These are phyloP conservation scores for Sugiyamaella valdiviana DNA, from an alignment of 805 yeast species.

Conservation along the genomic window DNA sequence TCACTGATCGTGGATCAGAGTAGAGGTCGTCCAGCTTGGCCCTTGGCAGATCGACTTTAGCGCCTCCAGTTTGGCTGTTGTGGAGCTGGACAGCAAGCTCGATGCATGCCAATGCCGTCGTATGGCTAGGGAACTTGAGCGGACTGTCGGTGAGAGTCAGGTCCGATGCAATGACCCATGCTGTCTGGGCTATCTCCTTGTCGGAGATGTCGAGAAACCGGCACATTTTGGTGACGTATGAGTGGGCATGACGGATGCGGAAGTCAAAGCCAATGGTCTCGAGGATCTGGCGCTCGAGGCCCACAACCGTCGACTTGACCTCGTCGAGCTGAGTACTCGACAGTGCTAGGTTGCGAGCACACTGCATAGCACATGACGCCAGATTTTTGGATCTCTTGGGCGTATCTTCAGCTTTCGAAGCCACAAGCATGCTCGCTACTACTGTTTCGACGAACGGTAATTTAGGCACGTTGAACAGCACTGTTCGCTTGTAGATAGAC, in stretches of 20 bases:
- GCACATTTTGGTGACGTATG: conserved; percentile 54
- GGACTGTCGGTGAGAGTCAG: conserved; percentile 61
- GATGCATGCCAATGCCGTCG: conserved; percentile 63
- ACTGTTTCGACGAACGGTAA: conserved; percentile 45
- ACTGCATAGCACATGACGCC: conserved; percentile 30
- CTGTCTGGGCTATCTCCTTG: conserved; percentile 44
- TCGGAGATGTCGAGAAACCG: conserved; percentile 39
- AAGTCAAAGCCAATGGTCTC: conserved; percentile 80
- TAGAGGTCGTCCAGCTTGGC: conserved; percentile 20
- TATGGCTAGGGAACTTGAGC: conserved; percentile 67
- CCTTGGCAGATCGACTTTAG: conserved; percentile 38
- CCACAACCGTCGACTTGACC: conserved; percentile 51
- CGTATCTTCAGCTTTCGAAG: conserved; percentile 77
- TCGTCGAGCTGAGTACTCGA: conserved; percentile 41
- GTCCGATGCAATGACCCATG: conserved; percentile 78
- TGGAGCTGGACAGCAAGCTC: conserved; percentile 43
- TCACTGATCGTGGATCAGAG: conserved; percentile 26
- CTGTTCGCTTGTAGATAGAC: conserved; percentile 66
- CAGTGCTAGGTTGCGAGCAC: conserved; percentile 22
- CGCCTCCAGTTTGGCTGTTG: conserved; percentile 8
- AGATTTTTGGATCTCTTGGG: conserved; percentile 68
- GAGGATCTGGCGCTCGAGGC: conserved; percentile 62
- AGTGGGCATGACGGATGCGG: conserved; percentile 61
- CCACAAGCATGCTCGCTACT: conserved; percentile 58
- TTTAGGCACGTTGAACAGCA: conserved; percentile 44